Percentiles rank a stretch among this genome's conserved stretches.
Conservation (phyloP, 352 stramenopile species). For the Phytophthora sp. region DNA sequence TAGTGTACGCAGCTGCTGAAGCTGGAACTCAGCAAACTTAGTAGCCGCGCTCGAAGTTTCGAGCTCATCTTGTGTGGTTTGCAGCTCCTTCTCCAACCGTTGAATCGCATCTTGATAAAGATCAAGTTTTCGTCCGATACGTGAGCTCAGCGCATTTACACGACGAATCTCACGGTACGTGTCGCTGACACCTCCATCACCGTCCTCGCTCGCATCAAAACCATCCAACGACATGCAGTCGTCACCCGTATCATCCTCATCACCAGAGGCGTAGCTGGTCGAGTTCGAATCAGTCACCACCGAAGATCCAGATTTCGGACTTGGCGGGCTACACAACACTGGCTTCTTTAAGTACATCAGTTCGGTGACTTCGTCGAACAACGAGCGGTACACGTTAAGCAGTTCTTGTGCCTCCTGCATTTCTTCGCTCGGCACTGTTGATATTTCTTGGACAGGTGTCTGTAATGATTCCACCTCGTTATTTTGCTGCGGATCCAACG, state of each 20-base stretch:
- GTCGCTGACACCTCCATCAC: constrained; percentile 34
- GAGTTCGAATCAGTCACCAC: constrained; percentile 73
- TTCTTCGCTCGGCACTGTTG: constrained; percentile 38
- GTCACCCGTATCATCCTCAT: constrained; percentile 48
- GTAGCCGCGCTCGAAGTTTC: constrained; percentile 77
- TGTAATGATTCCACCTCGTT: constrained; percentile 26
- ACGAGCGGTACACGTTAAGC: constrained; percentile 70
- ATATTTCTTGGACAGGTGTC: constrained; percentile 24
- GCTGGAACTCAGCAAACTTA: constrained; percentile 85
- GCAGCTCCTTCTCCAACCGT: constrained; percentile 67
- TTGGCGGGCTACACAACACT: constrained; percentile 46
- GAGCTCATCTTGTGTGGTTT: constrained; percentile 74
- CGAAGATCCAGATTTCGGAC: constrained; percentile 66
- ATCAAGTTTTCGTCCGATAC: constrained; percentile 75
- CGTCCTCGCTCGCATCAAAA: constrained; percentile 42
- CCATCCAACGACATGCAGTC: constrained; percentile 42
- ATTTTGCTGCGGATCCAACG: constrained; percentile 19
- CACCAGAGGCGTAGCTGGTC: constrained; percentile 61
- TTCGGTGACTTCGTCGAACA: constrained; percentile 68
- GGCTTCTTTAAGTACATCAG: constrained; percentile 62
- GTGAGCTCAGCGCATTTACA: constrained; percentile 57
- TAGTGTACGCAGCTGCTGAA: constrained; percentile 71
- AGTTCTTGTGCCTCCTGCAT: constrained; percentile 61
- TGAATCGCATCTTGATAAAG: constrained; percentile 76
- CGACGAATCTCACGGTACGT: constrained; percentile 65